phyloP scores from a whole-genome alignment of 495 filamentous ascomycete species.

The Hypoxylon intermedium region DNA sequence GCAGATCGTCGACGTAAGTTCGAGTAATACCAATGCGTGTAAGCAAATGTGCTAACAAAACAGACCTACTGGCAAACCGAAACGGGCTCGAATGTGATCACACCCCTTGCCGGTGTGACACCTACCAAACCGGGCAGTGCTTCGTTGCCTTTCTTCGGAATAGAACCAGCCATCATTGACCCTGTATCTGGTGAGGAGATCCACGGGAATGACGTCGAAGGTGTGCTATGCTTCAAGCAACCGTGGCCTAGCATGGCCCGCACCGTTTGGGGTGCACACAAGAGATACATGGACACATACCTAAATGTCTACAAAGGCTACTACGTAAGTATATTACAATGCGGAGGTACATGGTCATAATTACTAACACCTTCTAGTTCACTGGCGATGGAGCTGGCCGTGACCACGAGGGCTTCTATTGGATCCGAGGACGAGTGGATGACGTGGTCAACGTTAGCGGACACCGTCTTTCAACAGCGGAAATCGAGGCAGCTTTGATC shows the following conservation, averaged over 20 bases:
- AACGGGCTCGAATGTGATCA: constrained; percentile 92
- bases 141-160: constrained; percentile 92
- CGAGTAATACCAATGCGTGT: not conserved
- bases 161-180: constrained; percentile 97
- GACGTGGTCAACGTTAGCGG: constrained; percentile 98
- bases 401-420: constrained; percentile 99
- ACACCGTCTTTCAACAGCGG: constrained; percentile 93
- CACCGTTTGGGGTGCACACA: constrained; percentile 97
- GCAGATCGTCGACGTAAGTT: constrained; percentile 91
- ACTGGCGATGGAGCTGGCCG: constrained; percentile 97
- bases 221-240: constrained; percentile 97
- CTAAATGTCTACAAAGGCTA: constrained; percentile 97
- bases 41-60: constrained; percentile 14
- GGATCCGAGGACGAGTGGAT: constrained; percentile 98
- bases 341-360: constrained; percentile 3
- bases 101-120: constrained; percentile 75
- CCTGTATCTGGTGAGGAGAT: constrained; percentile 95
- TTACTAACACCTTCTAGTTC: constrained; percentile 68
- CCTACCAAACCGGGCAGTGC: constrained; percentile 81
- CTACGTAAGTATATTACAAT: constrained; percentile 73
- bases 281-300: constrained; percentile 99
- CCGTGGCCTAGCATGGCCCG: constrained; percentile 99
- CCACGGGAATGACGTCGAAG: constrained; percentile 95
- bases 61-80: constrained; percentile 99
- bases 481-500: constrained; percentile 95